These are phyloP conservation scores for Pleurotus tuoliensis DNA, from an alignment of 768 basidiomycete genomes.

Conservation along the genomic window DNA sequence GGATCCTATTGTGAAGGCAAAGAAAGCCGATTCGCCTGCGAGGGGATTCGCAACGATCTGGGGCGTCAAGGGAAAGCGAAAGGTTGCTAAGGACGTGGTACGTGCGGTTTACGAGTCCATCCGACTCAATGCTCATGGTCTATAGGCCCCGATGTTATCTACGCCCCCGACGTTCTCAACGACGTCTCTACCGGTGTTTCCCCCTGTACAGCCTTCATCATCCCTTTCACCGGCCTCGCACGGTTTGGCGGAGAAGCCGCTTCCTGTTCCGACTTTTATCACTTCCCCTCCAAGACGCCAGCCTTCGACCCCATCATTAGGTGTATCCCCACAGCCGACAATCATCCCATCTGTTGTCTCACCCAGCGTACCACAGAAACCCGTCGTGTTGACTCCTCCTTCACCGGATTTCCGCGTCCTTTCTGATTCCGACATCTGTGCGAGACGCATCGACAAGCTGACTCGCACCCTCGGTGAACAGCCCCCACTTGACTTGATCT, in stretches of 20 bases:
- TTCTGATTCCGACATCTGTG: slow-evolving; percentile 1
- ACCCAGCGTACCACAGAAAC: background rate
- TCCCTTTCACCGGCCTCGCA: background rate
- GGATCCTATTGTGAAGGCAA: background rate
- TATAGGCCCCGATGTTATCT: background rate
- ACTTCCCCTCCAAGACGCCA: background rate
- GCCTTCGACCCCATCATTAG: background rate
- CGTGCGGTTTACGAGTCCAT: background rate
- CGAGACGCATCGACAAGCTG: background rate
- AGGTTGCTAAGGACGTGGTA: background rate
- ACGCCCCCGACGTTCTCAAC: background rate
- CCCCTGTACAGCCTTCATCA: background rate
- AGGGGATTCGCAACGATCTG: slow-evolving; percentile 3
- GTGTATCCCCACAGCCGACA: background rate
- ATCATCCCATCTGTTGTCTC: background rate
- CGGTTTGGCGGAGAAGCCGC: background rate
- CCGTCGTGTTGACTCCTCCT: background rate
- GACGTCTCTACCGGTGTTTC: background rate
- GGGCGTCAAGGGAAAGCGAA: slow-evolving; percentile 3
- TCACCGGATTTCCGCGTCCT: slow-evolving; percentile 6
- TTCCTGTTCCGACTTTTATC: background rate
- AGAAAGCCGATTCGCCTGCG: background rate
- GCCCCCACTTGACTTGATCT: slow-evolving; percentile 4
- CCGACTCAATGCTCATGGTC: background rate
- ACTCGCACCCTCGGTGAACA: slow-evolving; percentile 3